These are phyloP conservation scores for Incumbomyces delicatus DNA, from an alignment of 2,329 filamentous ascomycete species.

Conservation along the genomic window DNA sequence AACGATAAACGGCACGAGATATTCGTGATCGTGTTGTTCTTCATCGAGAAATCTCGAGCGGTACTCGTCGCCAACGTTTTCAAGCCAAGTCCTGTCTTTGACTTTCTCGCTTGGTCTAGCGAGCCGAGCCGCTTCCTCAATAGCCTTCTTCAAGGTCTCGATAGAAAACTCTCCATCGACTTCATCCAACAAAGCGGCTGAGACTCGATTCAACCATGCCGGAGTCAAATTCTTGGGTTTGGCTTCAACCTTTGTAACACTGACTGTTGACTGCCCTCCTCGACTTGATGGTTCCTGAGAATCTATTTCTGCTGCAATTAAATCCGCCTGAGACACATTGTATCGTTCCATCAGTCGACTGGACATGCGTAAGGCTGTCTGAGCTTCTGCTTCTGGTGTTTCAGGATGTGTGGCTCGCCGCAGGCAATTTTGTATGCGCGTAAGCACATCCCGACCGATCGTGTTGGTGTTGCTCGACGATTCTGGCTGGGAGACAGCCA, in stretches of 20 bases:
- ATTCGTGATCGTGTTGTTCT: too few species aligned
- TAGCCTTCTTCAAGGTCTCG: too few species aligned
- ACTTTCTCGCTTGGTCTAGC: slow-evolving; percentile 4
- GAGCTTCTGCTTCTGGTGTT: slow-evolving; percentile 19
- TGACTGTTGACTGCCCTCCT: slow-evolving; percentile 7
- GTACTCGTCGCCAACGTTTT: neutral
- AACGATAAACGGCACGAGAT: too few species aligned
- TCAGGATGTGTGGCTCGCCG: slow-evolving; percentile 16
- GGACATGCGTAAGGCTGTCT: slow-evolving; percentile 14
- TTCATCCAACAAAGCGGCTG: too few species aligned
- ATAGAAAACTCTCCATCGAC: too few species aligned
- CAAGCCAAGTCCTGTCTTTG: slow-evolving; percentile 7
- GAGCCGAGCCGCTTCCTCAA: neutral
- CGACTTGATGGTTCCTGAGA: slow-evolving; percentile 1
- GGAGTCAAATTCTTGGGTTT: too few species aligned
- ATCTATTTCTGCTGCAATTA: slow-evolving; percentile 6
- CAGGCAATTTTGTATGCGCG: slow-evolving; percentile 22
- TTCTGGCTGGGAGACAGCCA: neutral
- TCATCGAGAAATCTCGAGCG: too few species aligned
- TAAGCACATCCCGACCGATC: slow-evolving; percentile 19
- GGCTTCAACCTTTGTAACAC: slow-evolving; percentile 3
- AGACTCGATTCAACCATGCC: too few species aligned
- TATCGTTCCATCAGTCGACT: slow-evolving; percentile 9
- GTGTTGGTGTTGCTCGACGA: neutral
- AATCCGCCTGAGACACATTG: slow-evolving; percentile 13